Conservation (phyloP, 352 stramenopile genomes). For the Globisporangium spiculum region DNA sequence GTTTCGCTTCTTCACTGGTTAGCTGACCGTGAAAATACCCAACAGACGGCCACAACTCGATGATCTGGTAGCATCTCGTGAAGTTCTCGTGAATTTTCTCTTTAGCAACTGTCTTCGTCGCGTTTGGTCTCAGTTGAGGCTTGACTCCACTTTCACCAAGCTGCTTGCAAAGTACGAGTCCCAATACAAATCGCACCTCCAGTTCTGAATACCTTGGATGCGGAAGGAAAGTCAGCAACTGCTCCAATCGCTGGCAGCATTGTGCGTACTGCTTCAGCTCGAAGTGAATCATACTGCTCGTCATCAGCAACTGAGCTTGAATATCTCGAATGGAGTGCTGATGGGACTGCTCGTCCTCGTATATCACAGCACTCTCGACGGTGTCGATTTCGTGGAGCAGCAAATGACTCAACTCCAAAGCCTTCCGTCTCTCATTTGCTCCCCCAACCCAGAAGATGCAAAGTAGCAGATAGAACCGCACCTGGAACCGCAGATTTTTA, state of each 20-base stretch:
- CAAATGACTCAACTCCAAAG: neutral
- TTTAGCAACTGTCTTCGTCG: neutral
- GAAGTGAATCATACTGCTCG: slow-evolving; percentile 42
- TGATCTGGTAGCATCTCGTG: slow-evolving; percentile 37
- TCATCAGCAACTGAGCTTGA: slow-evolving; percentile 36
- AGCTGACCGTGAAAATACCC: slow-evolving; percentile 53
- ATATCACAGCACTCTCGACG: slow-evolving; percentile 15
- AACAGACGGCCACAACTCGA: slow-evolving; percentile 54
- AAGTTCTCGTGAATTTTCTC: slow-evolving; percentile 16
- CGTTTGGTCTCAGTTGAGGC: slow-evolving; percentile 11
- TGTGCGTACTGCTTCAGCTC: slow-evolving; percentile 17
- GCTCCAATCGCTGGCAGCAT: slow-evolving; percentile 23
- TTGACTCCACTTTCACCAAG: neutral
- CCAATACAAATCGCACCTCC: slow-evolving; percentile 37
- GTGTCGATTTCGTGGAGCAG: slow-evolving; percentile 13
- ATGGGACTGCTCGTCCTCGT: neutral
- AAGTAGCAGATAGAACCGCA: slow-evolving; percentile 29
- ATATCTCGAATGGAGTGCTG: neutral
- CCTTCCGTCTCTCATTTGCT: slow-evolving; percentile 12
- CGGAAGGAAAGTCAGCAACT: slow-evolving; percentile 17
- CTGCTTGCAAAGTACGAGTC: slow-evolving; percentile 17
- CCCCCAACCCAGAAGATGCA: slow-evolving; percentile 42
- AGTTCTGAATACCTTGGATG: slow-evolving; percentile 26
- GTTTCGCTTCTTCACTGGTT: slow-evolving; percentile 25
- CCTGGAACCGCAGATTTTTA: slow-evolving; percentile 24